Evolutionary conservation across 257 asterid species (phyloP).

Genomic region (Gentiana dahurica): DNA sequence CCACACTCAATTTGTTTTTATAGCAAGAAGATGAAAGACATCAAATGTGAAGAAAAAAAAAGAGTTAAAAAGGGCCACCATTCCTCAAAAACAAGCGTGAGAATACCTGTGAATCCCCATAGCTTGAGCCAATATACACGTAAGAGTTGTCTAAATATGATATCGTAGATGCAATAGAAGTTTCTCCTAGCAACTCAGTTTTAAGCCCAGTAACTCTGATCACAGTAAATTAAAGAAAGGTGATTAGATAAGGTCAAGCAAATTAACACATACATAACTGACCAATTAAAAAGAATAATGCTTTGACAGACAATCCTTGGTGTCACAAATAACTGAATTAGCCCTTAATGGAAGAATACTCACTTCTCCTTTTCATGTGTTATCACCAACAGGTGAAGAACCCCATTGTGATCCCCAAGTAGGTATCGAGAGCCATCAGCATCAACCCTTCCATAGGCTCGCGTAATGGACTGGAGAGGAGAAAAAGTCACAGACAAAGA

Average conservation of each 20-base stretch:
- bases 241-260: not conserved
- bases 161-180: conserved; percentile 81
- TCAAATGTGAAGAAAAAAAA: no score
- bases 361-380: conserved; percentile 90
- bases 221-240: not conserved
- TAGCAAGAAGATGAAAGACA: no score
- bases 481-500: not conserved
- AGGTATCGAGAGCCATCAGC: conserved; percentile 88
- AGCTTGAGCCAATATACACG: conserved; percentile 86
- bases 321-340: not conserved
- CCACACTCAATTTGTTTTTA: no score
- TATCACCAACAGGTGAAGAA: conserved; percentile 74
- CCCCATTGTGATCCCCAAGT: conserved; percentile 84
- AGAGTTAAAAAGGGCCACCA: no score
- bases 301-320: not conserved
- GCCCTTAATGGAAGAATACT: conserved; percentile 14
- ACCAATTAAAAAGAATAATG: not conserved
- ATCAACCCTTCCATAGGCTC: conserved; percentile 89
- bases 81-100: no score
- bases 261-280: not conserved
- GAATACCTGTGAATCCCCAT: conserved; percentile 84
- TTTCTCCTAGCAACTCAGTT: conserved; percentile 82
- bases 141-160: conserved; percentile 87
- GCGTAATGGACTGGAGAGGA: conserved; percentile 47
- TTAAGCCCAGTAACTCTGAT: conserved; percentile 81